These are phyloP conservation scores for Histomonas meleagridis DNA, from an alignment of 208 protist species.

Conservation along the genomic window DNA sequence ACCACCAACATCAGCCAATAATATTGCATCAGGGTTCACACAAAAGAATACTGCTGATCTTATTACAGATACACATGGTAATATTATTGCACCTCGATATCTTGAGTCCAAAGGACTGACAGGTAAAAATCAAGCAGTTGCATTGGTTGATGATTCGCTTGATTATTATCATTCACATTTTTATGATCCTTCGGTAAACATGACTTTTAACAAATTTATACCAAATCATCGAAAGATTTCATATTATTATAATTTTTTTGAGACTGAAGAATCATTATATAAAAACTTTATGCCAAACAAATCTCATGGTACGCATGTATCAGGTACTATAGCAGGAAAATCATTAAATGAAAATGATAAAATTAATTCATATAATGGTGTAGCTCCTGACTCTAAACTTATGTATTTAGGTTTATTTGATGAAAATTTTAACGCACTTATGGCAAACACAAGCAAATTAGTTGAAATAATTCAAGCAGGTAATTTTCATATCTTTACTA, in stretches of 20 bases:
- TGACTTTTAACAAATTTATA: neutral
- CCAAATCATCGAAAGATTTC: neutral
- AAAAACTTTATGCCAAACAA: neutral
- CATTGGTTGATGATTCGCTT: neutral
- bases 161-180: neutral
- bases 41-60: neutral
- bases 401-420: neutral
- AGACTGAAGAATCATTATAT: neutral
- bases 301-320: neutral
- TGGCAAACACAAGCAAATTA: too few species aligned
- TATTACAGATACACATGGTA: neutral
- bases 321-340: neutral
- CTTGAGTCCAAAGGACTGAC: neutral
- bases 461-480: too few species aligned
- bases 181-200: neutral
- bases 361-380: neutral
- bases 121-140: neutral
- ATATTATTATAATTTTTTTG: neutral
- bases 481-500: too few species aligned
- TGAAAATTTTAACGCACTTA: too few species aligned
- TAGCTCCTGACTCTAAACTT: neutral
- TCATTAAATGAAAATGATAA: neutral
- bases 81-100: neutral
- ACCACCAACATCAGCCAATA: too few species aligned
- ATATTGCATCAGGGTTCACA: neutral